Conservation (phyloP, 257 asterid genomes). For the Paulownia fortunei region DNA sequence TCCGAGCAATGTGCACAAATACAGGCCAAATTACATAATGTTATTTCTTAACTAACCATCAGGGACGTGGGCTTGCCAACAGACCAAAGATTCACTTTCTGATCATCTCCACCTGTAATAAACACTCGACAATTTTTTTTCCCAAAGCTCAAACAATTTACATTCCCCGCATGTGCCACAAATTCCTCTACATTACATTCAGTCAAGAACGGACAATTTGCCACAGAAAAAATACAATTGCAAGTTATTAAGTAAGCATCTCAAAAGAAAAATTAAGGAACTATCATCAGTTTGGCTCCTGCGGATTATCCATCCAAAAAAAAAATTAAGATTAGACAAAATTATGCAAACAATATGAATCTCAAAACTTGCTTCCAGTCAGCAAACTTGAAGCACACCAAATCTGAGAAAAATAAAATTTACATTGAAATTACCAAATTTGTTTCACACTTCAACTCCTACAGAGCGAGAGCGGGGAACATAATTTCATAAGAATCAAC, state of each 20-base stretch:
- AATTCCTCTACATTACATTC: constrained; percentile 79
- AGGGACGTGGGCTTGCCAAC: constrained; percentile 88
- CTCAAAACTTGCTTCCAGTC: background rate
- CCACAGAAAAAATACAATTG: constrained; percentile 12
- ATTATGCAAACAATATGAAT: background rate
- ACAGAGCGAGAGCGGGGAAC: constrained; percentile 1
- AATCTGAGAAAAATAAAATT: background rate
- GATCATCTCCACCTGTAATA: constrained; percentile 99
- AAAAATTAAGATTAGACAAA: background rate
- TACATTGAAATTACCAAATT: background rate
- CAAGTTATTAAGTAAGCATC: constrained; percentile 6
- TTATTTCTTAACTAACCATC: constrained; percentile 55
- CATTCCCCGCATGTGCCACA: constrained; percentile 97
- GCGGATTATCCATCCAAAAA: background rate
- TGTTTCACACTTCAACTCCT: constrained; percentile 12
- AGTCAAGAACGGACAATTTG: constrained; percentile 64
- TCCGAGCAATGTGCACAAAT: background rate
- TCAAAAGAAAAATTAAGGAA: constrained; percentile 2
- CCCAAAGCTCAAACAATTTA: constrained; percentile 93
- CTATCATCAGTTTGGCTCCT: background rate
- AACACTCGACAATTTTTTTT: constrained; percentile 84
- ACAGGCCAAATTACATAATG: background rate
- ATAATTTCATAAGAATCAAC: constrained; percentile 23
- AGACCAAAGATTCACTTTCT: constrained; percentile 92
- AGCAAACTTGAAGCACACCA: constrained; percentile 2